Evolutionary conservation across 768 basidiomycete species (phyloP).

Genomic region (Rhodotorula paludigena): DNA sequence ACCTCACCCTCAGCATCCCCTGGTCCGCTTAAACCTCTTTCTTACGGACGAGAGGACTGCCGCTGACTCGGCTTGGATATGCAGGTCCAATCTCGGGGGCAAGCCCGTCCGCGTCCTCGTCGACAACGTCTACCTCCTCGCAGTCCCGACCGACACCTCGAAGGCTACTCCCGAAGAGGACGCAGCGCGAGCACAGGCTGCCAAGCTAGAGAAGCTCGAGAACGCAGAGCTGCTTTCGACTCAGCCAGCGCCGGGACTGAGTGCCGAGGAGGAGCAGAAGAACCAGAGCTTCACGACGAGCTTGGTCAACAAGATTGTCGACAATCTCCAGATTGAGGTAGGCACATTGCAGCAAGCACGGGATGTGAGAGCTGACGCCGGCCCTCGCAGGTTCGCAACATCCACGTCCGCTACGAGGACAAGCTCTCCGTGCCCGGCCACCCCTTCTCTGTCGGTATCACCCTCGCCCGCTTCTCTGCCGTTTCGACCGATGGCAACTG

Average conservation of each 20-base stretch:
- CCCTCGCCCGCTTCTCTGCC: conserved; percentile 78
- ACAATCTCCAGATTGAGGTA: conserved; percentile 91
- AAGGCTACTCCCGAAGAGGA: conserved; percentile 64
- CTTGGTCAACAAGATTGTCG: conserved; percentile 79
- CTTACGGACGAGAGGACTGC: background rate
- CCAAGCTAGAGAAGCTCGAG: conserved; percentile 80
- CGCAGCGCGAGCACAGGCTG: conserved; percentile 69
- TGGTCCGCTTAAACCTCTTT: conserved; percentile 53
- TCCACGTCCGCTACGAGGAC: conserved; percentile 96
- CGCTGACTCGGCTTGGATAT: background rate
- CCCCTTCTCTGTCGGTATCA: conserved; percentile 87
- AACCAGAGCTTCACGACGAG: conserved; percentile 80
- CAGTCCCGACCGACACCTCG: conserved; percentile 66
- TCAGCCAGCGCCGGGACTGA: conserved; percentile 30
- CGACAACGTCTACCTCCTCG: conserved; percentile 91
- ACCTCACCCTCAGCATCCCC: conserved; percentile 75
- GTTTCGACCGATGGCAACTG: conserved; percentile 82
- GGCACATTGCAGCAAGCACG: background rate
- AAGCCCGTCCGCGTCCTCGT: conserved; percentile 85
- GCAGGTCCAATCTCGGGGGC: conserved; percentile 65
- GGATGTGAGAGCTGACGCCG: background rate
- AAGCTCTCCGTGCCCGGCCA: conserved; percentile 92
- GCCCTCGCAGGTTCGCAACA: conserved; percentile 53
- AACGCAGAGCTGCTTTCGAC: conserved; percentile 68
- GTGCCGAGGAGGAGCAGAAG: conserved; percentile 56